Evolutionary conservation across 1,139 yeast species (phyloP).

Genomic region (Lodderomyces metapsilosis): DNA sequence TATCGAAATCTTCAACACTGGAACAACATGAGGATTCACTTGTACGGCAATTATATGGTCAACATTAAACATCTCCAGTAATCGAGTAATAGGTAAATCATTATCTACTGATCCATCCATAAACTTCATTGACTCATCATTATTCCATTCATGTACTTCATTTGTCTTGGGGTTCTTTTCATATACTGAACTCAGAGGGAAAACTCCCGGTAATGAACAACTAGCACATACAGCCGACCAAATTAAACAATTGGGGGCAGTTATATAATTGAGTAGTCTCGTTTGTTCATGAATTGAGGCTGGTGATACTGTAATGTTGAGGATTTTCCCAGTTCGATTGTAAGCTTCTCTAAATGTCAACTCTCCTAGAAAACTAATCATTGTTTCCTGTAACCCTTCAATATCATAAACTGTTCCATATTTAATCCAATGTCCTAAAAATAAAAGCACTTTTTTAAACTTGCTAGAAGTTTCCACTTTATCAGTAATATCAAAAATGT

Average conservation of each 20-base stretch:
- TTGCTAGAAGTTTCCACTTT: conserved; percentile 30
- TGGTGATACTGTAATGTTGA: conserved; percentile 54
- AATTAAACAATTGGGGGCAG: conserved; percentile 51
- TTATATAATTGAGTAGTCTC: conserved; percentile 42
- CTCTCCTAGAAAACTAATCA: conserved; percentile 82
- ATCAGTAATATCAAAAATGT: conserved; percentile 55
- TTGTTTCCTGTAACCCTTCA: conserved; percentile 65
- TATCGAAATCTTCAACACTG: conserved; percentile 68
- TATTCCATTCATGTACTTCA: conserved; percentile 75
- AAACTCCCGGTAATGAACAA: conserved; percentile 89
- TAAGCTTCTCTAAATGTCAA: conserved; percentile 68
- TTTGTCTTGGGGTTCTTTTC: conserved; percentile 79
- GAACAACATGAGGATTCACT: conserved; percentile 95
- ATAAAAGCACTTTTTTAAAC: conserved; percentile 36
- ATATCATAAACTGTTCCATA: conserved; percentile 90
- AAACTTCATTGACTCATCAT: conserved; percentile 70
- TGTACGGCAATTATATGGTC: conserved; percentile 97
- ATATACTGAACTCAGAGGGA: conserved; percentile 80
- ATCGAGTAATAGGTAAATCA: conserved; percentile 84
- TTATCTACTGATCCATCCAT: conserved; percentile 97
- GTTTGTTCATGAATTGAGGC: conserved; percentile 66
- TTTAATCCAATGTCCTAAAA: conserved; percentile 56
- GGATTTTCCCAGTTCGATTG: conserved; percentile 56
- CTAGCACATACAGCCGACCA: conserved; percentile 97
- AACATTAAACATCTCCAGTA: conserved; percentile 94